Evolutionary conservation across 192 early-diverging fungal species (phyloP).

Genomic region (Rhizophagus prolifer): DNA sequence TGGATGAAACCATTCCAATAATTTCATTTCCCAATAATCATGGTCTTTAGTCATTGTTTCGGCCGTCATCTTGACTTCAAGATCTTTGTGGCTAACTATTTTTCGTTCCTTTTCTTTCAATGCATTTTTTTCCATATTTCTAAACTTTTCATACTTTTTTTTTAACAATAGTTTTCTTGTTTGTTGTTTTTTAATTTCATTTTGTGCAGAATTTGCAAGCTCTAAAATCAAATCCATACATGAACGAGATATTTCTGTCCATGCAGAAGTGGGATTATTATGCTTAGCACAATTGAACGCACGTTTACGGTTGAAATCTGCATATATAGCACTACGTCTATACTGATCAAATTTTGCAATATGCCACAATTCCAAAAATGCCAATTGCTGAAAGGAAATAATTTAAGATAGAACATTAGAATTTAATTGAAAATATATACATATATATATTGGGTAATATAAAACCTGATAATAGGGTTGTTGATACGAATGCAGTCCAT

Average conservation of each 20-base stretch:
- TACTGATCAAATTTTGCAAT: constrained; percentile 15
- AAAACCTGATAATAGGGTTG: constrained; percentile 22
- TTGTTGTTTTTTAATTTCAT: constrained; percentile 3
- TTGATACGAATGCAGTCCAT: constrained; percentile 14
- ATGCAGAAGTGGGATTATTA: constrained; percentile 10
- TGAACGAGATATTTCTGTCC: constrained; percentile 10
- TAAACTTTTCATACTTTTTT: constrained; percentile 11
- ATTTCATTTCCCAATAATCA: constrained; percentile 14
- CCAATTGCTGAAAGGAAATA: neutral
- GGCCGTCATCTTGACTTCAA: neutral
- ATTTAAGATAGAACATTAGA: neutral
- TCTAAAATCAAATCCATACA: constrained; percentile 20
- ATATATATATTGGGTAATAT: no score
- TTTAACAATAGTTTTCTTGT: neutral
- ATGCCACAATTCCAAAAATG: constrained; percentile 23
- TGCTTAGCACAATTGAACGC: constrained; percentile 1
- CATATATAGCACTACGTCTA: constrained; percentile 4
- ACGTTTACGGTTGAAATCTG: constrained; percentile 14
- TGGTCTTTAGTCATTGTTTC: constrained; percentile 16
- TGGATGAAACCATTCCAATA: constrained; percentile 15
- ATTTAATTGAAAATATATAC: neutral
- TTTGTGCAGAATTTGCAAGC: constrained; percentile 9
- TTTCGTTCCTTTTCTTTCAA: neutral
- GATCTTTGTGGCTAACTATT: neutral
- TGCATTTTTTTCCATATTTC: neutral